These are phyloP conservation scores for Ceriops zippeliana DNA, from an alignment of 345 rosid genomes.

Conservation along the genomic window DNA sequence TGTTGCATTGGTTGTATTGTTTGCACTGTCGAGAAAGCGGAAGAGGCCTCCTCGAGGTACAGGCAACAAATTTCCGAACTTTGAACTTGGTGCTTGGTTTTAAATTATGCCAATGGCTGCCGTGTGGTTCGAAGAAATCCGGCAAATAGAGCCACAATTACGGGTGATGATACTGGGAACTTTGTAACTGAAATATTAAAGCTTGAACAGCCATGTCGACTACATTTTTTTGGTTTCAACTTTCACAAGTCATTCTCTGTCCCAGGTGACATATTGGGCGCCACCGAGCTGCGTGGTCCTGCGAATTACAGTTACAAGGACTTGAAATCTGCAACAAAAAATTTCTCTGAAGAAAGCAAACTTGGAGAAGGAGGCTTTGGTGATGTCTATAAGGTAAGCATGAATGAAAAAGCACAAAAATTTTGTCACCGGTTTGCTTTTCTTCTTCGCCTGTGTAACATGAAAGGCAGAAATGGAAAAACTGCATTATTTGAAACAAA, in stretches of 20 bases:
- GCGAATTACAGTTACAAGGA: conserved; percentile 35
- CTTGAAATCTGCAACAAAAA: conserved; percentile 38
- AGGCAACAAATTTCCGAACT: not conserved
- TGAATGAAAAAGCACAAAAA: not conserved
- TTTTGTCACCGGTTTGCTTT: not conserved
- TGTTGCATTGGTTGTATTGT: conserved; percentile 31
- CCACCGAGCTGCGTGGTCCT: conserved; percentile 48
- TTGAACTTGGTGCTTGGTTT: too few relatives aligned
- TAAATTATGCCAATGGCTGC: too few relatives aligned
- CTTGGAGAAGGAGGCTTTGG: conserved; percentile 57
- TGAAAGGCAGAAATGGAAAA: too few relatives aligned
- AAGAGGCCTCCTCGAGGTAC: conserved; percentile 29
- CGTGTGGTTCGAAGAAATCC: too few relatives aligned
- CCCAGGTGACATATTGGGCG: conserved; percentile 38
- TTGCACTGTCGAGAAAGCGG: conserved; percentile 18
- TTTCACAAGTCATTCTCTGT: not conserved
- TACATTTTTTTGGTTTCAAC: too few relatives aligned
- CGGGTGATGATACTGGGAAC: too few relatives aligned
- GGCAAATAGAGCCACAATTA: too few relatives aligned
- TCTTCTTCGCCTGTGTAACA: too few relatives aligned
- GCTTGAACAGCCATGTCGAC: too few relatives aligned
- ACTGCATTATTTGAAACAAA: too few relatives aligned
- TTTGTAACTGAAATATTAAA: too few relatives aligned
- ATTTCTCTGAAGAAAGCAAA: conserved; percentile 40
- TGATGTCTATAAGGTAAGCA: conserved; percentile 44